Conservation (phyloP, 164 flowering plant genomes). For the Litsea cubeba region DNA sequence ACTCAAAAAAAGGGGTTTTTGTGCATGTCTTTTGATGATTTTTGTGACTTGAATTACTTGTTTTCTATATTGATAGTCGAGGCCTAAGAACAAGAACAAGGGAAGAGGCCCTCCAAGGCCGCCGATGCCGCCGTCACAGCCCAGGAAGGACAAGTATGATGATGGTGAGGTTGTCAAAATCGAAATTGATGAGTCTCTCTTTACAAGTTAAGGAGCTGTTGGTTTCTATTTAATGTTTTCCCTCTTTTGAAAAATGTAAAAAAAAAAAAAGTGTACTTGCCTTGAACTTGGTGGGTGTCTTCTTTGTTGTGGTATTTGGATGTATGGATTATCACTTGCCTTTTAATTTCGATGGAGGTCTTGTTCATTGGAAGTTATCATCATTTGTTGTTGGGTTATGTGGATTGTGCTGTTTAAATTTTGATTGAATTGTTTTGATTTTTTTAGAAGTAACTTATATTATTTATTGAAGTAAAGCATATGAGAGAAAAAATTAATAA, state of each 20-base stretch:
- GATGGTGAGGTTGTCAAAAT: constrained; percentile 47
- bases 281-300: background rate
- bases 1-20: constrained; percentile 24
- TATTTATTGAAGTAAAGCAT: too few species aligned
- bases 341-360: background rate
- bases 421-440: background rate
- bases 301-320: background rate
- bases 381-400: background rate
- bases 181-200: constrained; percentile 65
- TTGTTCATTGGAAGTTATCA: background rate
- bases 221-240: background rate
- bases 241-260: background rate
- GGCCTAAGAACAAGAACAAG: constrained; percentile 78
- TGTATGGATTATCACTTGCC: background rate
- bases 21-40: constrained; percentile 1
- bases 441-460: background rate
- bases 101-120: constrained; percentile 86
- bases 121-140: constrained; percentile 51
- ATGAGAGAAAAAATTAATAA: background rate
- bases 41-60: background rate
- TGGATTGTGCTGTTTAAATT: background rate
- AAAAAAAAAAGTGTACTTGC: background rate
- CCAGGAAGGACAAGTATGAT: constrained; percentile 62
- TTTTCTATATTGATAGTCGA: constrained; percentile 39
- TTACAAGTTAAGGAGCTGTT: constrained; percentile 18